Evolutionary conservation across 768 basidiomycete genomes (phyloP).

Genomic region (Krasilnikovozyma curviuscula): DNA sequence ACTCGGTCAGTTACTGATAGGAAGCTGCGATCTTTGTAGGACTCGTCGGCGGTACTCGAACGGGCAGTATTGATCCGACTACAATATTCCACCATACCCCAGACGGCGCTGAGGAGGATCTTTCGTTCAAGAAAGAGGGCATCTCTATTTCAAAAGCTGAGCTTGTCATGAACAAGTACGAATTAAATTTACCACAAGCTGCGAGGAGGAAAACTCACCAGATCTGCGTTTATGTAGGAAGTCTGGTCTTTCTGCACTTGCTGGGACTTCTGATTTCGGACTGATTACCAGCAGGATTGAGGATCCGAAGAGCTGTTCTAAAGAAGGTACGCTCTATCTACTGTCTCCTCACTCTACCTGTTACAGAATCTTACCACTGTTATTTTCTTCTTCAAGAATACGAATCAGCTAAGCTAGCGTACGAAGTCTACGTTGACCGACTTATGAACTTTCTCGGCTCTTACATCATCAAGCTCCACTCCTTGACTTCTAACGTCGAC

Average conservation of each 20-base stretch:
- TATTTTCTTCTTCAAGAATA: too few species aligned
- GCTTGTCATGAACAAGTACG: conserved; percentile 29
- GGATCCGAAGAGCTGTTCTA: conserved; percentile 27
- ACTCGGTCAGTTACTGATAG: not conserved
- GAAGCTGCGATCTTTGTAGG: conserved; percentile 21
- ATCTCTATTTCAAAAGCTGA: conserved; percentile 29
- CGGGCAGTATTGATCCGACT: conserved; percentile 63
- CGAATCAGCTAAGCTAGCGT: conserved; percentile 37
- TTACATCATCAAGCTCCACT: conserved; percentile 49
- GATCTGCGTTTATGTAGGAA: conserved; percentile 29
- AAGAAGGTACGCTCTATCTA: too few species aligned
- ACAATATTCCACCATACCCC: conserved; percentile 68
- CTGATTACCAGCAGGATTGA: conserved; percentile 33
- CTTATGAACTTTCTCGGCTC: conserved; percentile 50
- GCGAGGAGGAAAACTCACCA: not conserved
- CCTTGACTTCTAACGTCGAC: conserved; percentile 36
- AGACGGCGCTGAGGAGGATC: conserved; percentile 40
- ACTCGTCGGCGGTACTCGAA: conserved; percentile 70
- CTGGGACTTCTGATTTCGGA: conserved; percentile 67
- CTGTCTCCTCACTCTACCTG: too few species aligned
- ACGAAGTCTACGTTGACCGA: conserved; percentile 59
- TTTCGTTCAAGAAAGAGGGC: conserved; percentile 32
- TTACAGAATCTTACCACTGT: too few species aligned
- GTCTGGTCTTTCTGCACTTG: conserved; percentile 57
- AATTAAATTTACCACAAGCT: not conserved